These are phyloP conservation scores for Chaetomium globosum DNA, from an alignment of 2,329 filamentous ascomycete genomes.

Conservation along the genomic window DNA sequence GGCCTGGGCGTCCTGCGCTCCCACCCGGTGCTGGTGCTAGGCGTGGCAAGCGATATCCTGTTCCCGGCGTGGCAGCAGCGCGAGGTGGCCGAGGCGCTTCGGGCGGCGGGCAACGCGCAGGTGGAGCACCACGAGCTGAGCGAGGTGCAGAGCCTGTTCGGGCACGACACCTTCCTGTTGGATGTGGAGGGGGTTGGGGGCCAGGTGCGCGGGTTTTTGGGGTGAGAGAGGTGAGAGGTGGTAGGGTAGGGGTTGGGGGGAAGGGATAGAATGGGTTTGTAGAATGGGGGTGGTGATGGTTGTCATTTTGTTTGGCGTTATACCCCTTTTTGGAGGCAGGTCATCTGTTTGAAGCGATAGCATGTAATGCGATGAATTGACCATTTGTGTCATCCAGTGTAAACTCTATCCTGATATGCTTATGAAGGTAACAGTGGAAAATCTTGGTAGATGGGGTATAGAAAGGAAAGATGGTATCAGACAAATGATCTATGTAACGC, in stretches of 20 bases:
- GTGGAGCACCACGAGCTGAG: slow-evolving; percentile 90
- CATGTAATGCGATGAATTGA: slow-evolving; percentile 6
- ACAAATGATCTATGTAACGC: neutral
- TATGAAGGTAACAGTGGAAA: neutral
- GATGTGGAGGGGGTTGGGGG: slow-evolving; percentile 92
- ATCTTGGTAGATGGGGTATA: slow-evolving; percentile 10
- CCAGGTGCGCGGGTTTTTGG: slow-evolving; percentile 76
- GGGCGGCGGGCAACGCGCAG: slow-evolving; percentile 72
- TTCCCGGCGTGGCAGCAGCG: slow-evolving; percentile 98
- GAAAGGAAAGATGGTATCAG: neutral
- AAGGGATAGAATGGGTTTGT: neutral
- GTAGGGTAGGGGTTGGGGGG: neutral
- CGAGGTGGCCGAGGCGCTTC: slow-evolving; percentile 84
- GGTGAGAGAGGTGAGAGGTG: slow-evolving; percentile 44
- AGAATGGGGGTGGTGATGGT: neutral
- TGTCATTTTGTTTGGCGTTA: slow-evolving; percentile 2
- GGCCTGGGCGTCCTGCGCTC: slow-evolving; percentile 73
- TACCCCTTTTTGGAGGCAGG: neutral
- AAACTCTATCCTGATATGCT: neutral
- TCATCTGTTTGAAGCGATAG: slow-evolving; percentile 4
- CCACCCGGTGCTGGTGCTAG: slow-evolving; percentile 84
- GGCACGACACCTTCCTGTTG: slow-evolving; percentile 93
- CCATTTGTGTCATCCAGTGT: neutral
- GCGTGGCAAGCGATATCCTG: slow-evolving; percentile 91
- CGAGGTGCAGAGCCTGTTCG: slow-evolving; percentile 91